Conservation (phyloP, 441 rosid species). For the Adansonia madagascariensis region DNA sequence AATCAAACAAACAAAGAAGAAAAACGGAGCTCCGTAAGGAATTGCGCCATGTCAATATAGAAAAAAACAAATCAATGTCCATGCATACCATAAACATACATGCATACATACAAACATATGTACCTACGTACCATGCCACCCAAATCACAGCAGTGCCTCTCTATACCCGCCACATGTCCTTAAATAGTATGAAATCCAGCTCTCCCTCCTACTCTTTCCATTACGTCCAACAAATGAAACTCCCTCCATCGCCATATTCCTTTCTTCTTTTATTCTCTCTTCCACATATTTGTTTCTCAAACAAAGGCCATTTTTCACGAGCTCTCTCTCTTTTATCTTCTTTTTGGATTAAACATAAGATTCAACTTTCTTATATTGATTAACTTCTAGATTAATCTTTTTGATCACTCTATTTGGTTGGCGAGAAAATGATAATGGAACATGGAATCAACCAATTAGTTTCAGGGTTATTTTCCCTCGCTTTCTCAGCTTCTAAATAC, state of each 20-base stretch:
- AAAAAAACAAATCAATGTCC: too few species aligned
- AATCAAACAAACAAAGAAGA: not conserved
- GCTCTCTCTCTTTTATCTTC: not conserved
- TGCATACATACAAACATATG: too few species aligned
- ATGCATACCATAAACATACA: too few species aligned
- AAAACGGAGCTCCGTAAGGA: conserved; percentile 14
- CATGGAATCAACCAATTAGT: not conserved
- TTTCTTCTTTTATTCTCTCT: not conserved
- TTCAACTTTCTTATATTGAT: not conserved
- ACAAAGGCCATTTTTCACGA: not conserved
- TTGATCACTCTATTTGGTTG: conserved; percentile 12
- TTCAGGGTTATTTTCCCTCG: not conserved
- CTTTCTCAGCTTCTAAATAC: conserved; percentile 14
- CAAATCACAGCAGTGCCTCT: not conserved
- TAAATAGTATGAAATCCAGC: not conserved
- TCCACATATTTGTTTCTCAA: not conserved
- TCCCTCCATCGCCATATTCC: not conserved
- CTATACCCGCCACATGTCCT: too few species aligned
- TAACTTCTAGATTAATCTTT: not conserved
- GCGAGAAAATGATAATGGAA: conserved; percentile 20
- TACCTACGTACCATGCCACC: too few species aligned
- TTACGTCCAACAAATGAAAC: conserved; percentile 11
- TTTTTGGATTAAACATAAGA: too few species aligned
- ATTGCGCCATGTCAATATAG: not conserved
- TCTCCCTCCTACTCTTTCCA: not conserved